These are phyloP conservation scores for Chloranthus sessilifolius DNA, from an alignment of 164 flowering plant genomes.

Conservation along the genomic window DNA sequence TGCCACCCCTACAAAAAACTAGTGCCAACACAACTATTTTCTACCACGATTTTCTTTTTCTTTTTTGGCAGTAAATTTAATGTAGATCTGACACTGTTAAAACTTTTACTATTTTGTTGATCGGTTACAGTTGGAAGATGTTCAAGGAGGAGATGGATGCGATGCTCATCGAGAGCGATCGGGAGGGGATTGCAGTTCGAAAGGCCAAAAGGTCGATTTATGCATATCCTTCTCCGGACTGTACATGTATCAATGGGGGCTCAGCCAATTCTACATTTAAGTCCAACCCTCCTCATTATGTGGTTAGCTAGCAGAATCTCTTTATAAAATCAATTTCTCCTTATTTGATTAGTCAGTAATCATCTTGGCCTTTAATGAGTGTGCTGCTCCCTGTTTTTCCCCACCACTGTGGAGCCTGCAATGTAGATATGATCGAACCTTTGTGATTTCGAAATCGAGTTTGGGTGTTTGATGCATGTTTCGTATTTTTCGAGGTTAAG, in stretches of 20 bases:
- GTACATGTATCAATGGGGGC: slow-evolving; percentile 47
- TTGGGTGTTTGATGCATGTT: no score
- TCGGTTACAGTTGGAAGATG: slow-evolving; percentile 52
- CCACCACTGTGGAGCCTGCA: slow-evolving; percentile 4
- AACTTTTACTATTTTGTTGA: not conserved
- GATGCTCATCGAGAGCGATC: slow-evolving; percentile 73
- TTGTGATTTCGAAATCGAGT: no score
- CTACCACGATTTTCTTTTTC: not conserved
- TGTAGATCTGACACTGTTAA: not conserved
- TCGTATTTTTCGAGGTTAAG: no score
- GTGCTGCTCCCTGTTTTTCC: slow-evolving; percentile 7
- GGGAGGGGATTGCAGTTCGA: slow-evolving; percentile 47
- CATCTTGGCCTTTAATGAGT: not conserved
- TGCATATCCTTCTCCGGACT: slow-evolving; percentile 65
- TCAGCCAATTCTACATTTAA: slow-evolving; percentile 15
- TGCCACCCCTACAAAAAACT: no score
- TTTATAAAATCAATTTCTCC: no score
- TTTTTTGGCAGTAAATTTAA: not conserved
- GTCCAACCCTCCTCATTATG: not conserved
- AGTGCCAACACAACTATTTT: no score
- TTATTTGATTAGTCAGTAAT: not conserved
- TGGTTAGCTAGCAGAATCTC: no score
- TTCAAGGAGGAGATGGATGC: slow-evolving; percentile 62
- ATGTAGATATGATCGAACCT: not conserved
- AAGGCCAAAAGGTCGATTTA: slow-evolving; percentile 58